Evolutionary conservation across 2,329 filamentous ascomycete species (phyloP), one percentile per base, ranked within the genome.

Genomic region (Nemania abortiva): DNA sequence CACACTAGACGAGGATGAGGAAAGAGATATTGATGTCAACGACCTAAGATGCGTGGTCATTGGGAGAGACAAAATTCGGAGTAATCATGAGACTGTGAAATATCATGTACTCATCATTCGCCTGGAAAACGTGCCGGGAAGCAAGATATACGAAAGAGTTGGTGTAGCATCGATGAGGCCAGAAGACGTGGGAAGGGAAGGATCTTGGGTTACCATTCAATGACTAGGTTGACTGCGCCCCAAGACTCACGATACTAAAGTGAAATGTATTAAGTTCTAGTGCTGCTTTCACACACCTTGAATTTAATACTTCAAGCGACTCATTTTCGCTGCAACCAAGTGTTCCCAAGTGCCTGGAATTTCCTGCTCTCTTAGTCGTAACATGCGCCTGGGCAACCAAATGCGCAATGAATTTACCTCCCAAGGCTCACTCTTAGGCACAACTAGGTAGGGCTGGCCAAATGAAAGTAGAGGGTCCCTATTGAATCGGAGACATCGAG

Each of bases 81-180:
- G n/a, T 7, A 5, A 6, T 20, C 3, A 13, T 5, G 57, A 39
- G 22, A 20, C 24, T 20, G 11, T 11, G 1, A 62, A 42, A 2
- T 27, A 56, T 50, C 58, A 66, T 34, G 31, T 39, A 15, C 64
- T 66, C 29, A 59, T 66, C 11, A 53, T 66, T 24, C 52, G 31
- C 50, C 18, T 22, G 18, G 31, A 60, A 34, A 9, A 9, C 31
- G 31, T 5, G 31, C 4, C 31, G n/a, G 27, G 22, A 47, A 6
- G 6, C 4, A 50, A 52, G 27, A 27, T 34, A 24, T 66, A 66
- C 42, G 64, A 66, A 34, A 66, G n/a, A 57, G 50, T 50, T 42
- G 64, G 64, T 1, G 64, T 66, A 13, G 64, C 64, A 56, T 61
- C 56, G 1, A 13, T 66, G 50, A 62, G 37, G 27, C 18, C 20